phyloP scores from a whole-genome alignment of 2,329 filamentous ascomycete species.

The Zymoseptoria ardabiliae region DNA sequence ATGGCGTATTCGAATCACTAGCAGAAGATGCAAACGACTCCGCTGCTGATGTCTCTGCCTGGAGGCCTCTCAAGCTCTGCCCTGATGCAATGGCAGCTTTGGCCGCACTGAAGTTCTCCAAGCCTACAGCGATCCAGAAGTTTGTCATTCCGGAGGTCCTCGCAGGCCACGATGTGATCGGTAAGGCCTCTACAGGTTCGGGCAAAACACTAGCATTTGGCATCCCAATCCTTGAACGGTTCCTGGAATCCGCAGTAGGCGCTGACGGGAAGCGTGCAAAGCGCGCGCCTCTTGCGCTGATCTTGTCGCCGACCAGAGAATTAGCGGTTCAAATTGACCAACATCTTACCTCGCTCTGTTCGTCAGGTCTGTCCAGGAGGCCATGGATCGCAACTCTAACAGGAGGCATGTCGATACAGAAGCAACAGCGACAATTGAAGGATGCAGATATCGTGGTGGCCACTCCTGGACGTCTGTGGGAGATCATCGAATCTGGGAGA shows the following conservation, averaged over 20 bases:
- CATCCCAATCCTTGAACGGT: slow-evolving; percentile 84
- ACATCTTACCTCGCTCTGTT: slow-evolving; percentile 71
- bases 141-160: slow-evolving; percentile 74
- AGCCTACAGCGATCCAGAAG: slow-evolving; percentile 75
- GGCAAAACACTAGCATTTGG: slow-evolving; percentile 94
- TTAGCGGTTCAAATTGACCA: slow-evolving; percentile 83
- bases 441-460: slow-evolving; percentile 81
- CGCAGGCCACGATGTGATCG: slow-evolving; percentile 81
- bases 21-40: slow-evolving; percentile 43
- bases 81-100: slow-evolving; percentile 64
- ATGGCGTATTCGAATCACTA: slow-evolving; percentile 46
- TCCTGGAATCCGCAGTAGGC: slow-evolving; percentile 47
- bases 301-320: slow-evolving; percentile 87
- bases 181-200: slow-evolving; percentile 92
- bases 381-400: slow-evolving; percentile 74
- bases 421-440: slow-evolving; percentile 78
- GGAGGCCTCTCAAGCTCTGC: slow-evolving; percentile 68
- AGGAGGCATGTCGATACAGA: slow-evolving; percentile 86
- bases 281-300: slow-evolving; percentile 58
- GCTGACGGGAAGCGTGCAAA: slow-evolving; percentile 25
- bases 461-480: slow-evolving; percentile 87
- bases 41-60: slow-evolving; percentile 66
- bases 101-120: slow-evolving; percentile 69
- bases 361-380: slow-evolving; percentile 51
- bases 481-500: slow-evolving; percentile 72